Percentiles rank a stretch among this genome's conserved stretches.
These are phyloP conservation scores for Fusarium citri DNA, from an alignment of 2,329 filamentous ascomycete genomes.

Conservation along the genomic window DNA sequence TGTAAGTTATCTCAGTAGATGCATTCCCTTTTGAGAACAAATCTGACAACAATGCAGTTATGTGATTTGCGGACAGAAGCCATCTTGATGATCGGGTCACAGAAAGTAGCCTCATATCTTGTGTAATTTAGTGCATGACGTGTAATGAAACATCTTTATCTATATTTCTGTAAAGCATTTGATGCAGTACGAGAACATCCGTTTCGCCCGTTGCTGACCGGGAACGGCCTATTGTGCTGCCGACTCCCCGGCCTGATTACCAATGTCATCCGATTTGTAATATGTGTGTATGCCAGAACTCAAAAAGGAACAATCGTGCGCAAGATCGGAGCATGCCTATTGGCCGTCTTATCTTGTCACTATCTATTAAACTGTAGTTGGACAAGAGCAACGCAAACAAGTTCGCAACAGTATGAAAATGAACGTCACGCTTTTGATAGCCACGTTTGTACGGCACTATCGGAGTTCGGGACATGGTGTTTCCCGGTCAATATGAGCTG, in stretches of 20 bases:
- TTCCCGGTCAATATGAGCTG: too few relatives aligned
- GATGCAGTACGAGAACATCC: too few relatives aligned
- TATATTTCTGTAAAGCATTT: background rate
- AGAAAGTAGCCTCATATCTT: too few relatives aligned
- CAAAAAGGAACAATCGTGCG: background rate
- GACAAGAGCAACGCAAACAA: background rate
- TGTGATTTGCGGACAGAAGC: conserved; percentile 12
- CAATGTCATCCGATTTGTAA: background rate
- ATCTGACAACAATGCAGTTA: background rate
- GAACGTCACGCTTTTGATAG: background rate
- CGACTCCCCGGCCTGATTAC: background rate
- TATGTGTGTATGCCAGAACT: background rate
- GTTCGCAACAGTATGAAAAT: background rate
- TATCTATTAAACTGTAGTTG: background rate
- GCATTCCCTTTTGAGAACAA: fast-evolving
- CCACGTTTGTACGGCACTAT: background rate
- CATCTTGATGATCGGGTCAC: background rate
- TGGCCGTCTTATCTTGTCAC: background rate
- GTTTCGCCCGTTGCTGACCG: background rate
- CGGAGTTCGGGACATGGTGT: background rate
- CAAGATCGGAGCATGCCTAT: too few relatives aligned
- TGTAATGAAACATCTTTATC: background rate
- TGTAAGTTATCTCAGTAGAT: conserved; percentile 26
- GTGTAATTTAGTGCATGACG: background rate
- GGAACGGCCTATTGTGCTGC: background rate